Percentiles rank a stretch among this genome's conserved stretches.
Conservation (phyloP, 2,329 filamentous ascomycete genomes). For the Trichoderma afroharzianum region DNA sequence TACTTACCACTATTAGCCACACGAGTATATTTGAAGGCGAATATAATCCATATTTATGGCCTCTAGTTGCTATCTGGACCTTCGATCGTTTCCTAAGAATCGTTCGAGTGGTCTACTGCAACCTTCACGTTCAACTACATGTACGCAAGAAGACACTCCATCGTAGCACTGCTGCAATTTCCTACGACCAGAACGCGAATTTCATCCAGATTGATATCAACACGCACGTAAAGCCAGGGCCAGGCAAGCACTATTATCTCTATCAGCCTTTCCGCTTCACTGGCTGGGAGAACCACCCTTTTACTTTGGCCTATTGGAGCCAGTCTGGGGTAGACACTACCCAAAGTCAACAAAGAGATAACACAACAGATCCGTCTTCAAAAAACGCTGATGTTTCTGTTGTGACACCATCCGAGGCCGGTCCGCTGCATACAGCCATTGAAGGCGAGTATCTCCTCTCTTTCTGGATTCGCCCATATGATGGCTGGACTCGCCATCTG, state of each 20-base stretch:
- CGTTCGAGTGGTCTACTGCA: conserved; percentile 32
- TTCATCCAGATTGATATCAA: conserved; percentile 34
- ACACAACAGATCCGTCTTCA: neutral
- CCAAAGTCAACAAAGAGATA: neutral
- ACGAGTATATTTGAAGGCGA: conserved; percentile 20
- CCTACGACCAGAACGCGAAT: conserved; percentile 32
- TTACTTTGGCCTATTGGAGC: conserved; percentile 32
- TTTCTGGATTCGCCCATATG: conserved; percentile 6
- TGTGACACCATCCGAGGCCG: neutral
- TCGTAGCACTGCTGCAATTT: conserved; percentile 28
- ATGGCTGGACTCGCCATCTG: conserved; percentile 6
- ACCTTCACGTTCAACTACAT: conserved; percentile 20
- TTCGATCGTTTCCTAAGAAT: conserved; percentile 42
- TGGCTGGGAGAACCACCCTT: conserved; percentile 42
- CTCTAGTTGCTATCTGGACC: conserved; percentile 42
- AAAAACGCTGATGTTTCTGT: neutral
- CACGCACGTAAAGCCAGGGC: conserved; percentile 25
- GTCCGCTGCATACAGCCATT: neutral
- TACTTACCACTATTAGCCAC: neutral
- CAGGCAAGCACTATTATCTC: conserved; percentile 40
- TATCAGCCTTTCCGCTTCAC: conserved; percentile 31
- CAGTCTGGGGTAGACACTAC: neutral
- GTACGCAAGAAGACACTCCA: conserved; percentile 26
- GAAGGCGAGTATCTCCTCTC: neutral
- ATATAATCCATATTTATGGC: conserved; percentile 30